Percentiles rank a stretch among this genome's conserved stretches.
These are phyloP conservation scores for Thelephora terrestris DNA, from an alignment of 1,284 basidiomycete species.

Conservation along the genomic window DNA sequence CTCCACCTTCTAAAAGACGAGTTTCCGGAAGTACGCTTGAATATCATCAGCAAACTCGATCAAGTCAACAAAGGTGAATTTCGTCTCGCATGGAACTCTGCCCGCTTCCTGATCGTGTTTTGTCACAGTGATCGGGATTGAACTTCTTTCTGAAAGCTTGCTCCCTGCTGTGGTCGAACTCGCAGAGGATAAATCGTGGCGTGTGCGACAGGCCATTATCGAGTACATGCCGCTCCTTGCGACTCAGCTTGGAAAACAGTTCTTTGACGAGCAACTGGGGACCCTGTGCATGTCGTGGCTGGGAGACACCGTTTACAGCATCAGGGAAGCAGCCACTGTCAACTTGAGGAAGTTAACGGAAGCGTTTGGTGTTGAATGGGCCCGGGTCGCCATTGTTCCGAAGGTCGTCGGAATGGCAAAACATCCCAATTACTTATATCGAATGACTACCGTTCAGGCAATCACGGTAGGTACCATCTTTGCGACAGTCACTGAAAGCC, in stretches of 20 bases:
- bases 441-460: conserved; percentile 99
- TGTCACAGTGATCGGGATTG: conserved; percentile 86
- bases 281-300: conserved; percentile 99
- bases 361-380: conserved; percentile 99
- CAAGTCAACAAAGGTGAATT: conserved; percentile 82
- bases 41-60: conserved; percentile 98
- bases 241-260: conserved; percentile 91
- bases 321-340: conserved; percentile 94
- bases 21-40: conserved; percentile 95
- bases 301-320: conserved; percentile 97
- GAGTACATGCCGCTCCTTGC: conserved; percentile 96
- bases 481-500: conserved; percentile 5
- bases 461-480: conserved; percentile 65
- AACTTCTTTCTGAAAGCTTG: conserved; percentile 89
- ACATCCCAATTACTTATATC: conserved; percentile 95
- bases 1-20: conserved; percentile 96
- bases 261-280: conserved; percentile 97
- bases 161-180: conserved; percentile 97
- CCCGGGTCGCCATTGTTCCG: conserved; percentile 88
- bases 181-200: conserved; percentile 99
- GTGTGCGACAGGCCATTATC: conserved; percentile 98
- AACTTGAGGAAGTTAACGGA: conserved; percentile 98
- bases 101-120: conserved; percentile 1
- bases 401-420: conserved; percentile 97
- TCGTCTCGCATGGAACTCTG: conserved; percentile 6